phyloP scores from a whole-genome alignment of 2,329 filamentous ascomycete species.

The Fusarium austroafricanum region DNA sequence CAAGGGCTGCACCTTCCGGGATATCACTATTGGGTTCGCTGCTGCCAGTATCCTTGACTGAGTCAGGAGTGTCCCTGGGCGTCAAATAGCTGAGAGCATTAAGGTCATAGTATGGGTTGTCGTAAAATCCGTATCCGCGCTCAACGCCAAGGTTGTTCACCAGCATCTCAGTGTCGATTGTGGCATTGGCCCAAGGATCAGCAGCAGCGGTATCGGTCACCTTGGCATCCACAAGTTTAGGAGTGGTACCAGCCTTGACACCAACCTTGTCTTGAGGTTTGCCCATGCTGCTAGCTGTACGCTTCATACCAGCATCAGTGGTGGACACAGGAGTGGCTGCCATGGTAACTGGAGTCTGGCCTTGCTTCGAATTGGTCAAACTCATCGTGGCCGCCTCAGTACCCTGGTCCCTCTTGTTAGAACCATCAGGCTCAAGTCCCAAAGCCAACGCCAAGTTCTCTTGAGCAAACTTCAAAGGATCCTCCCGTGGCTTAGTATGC shows the following conservation, averaged over 20 bases:
- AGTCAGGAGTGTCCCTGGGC: conserved; percentile 73
- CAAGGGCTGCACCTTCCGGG: conserved; percentile 64
- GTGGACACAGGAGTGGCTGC: conserved; percentile 64
- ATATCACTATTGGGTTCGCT: conserved; percentile 73
- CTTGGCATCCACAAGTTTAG: conserved; percentile 49
- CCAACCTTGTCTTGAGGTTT: conserved; percentile 54
- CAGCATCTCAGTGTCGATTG: conserved; percentile 62
- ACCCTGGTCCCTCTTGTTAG: conserved; percentile 52
- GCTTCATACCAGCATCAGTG: conserved; percentile 63
- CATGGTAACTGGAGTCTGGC: conserved; percentile 58
- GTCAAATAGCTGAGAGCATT: conserved; percentile 67
- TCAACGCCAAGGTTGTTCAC: conserved; percentile 52
- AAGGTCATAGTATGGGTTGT: conserved; percentile 54
- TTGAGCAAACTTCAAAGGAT: conserved; percentile 65
- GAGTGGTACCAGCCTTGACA: conserved; percentile 46
- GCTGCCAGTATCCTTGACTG: conserved; percentile 68
- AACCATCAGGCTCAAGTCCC: conserved; percentile 65
- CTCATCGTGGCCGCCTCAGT: conserved; percentile 54
- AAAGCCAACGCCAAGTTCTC: conserved; percentile 63
- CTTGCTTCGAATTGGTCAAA: conserved; percentile 59
- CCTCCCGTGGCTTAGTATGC: conserved; percentile 65
- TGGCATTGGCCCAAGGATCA: conserved; percentile 57
- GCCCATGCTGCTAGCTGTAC: conserved; percentile 59
- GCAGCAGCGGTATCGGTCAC: conserved; percentile 36
- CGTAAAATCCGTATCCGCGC: conserved; percentile 49